Conservation (phyloP, 768 basidiomycete species). For the Lyophyllum decastes region DNA sequence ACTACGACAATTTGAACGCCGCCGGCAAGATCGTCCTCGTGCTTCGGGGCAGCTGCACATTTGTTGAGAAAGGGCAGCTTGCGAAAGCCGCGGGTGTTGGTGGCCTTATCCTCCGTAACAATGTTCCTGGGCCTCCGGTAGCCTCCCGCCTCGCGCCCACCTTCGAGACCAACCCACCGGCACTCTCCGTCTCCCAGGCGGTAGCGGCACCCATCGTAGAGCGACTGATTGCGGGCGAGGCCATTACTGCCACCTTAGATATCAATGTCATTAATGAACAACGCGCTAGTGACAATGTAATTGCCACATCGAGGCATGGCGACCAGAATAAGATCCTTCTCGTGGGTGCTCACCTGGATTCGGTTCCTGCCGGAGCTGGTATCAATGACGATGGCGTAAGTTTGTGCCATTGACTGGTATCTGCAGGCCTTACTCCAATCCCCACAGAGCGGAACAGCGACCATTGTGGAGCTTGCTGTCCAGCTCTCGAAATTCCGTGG, state of each 20-base stretch:
- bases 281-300: slow-evolving; percentile 27
- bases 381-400: slow-evolving; percentile 31
- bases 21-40: slow-evolving; percentile 29
- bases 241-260: slow-evolving; percentile 24
- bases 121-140: slow-evolving; percentile 28
- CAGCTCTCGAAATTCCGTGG: slow-evolving; percentile 25
- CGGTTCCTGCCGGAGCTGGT: slow-evolving; percentile 32
- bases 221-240: slow-evolving; percentile 20
- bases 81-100: slow-evolving; percentile 27
- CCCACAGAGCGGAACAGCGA: slow-evolving; percentile 23
- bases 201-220: slow-evolving; percentile 25
- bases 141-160: slow-evolving; percentile 20
- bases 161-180: slow-evolving; percentile 26
- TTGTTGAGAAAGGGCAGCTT: slow-evolving; percentile 27
- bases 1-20: slow-evolving; percentile 24
- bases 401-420: neutral
- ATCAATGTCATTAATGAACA: slow-evolving; percentile 26
- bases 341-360: slow-evolving; percentile 31
- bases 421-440: neutral
- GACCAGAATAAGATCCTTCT: slow-evolving; percentile 29
- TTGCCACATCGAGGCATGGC: slow-evolving; percentile 29
- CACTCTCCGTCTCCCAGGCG: slow-evolving; percentile 22
- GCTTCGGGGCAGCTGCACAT: slow-evolving; percentile 28
- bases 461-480: slow-evolving; percentile 29
- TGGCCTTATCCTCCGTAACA: slow-evolving; percentile 30